phyloP scores from a whole-genome alignment of 495 filamentous ascomycete genomes.

The Aspergillus nanangensis region DNA sequence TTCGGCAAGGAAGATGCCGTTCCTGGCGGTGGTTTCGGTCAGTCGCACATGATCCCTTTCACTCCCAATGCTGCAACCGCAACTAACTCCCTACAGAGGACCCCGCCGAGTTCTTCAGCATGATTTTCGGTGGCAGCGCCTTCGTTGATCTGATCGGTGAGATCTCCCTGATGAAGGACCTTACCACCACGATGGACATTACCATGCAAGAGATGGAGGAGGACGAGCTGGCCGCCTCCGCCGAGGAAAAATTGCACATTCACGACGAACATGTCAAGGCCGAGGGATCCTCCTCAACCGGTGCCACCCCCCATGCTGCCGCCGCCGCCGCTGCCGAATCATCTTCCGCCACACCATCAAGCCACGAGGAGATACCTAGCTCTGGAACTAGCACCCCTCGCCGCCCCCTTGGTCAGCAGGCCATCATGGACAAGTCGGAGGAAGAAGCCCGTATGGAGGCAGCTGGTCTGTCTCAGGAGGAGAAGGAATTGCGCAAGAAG shows the following conservation, averaged over 20 bases:
- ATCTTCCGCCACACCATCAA: constrained; percentile 13
- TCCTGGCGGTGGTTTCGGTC: constrained; percentile 84
- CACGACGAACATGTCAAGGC: constrained; percentile 41
- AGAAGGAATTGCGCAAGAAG: constrained; percentile 72
- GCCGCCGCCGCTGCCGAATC: constrained; percentile 19
- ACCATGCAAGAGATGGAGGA: constrained; percentile 69
- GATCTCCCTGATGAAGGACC: constrained; percentile 87
- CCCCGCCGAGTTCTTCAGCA: constrained; percentile 95
- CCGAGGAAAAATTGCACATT: constrained; percentile 45
- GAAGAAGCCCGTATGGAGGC: constrained; percentile 72
- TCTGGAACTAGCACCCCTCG: constrained; percentile 68
- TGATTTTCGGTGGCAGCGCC: constrained; percentile 96
- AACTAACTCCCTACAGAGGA: constrained; percentile 57
- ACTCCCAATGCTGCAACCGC: neutral
- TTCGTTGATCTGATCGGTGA: constrained; percentile 91
- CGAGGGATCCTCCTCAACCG: constrained; percentile 19
- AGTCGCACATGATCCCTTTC: constrained; percentile 10
- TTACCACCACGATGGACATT: constrained; percentile 88
- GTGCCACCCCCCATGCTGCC: constrained; percentile 20
- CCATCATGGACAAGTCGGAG: constrained; percentile 84
- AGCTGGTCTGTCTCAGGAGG: constrained; percentile 67
- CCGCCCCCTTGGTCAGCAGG: constrained; percentile 66
- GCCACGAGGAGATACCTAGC: constrained; percentile 12
- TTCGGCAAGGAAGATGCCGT: constrained; percentile 90
- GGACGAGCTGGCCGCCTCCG: constrained; percentile 52